These are phyloP conservation scores for Aspergillus kassunensis DNA, from an alignment of 495 filamentous ascomycete genomes.

Conservation along the genomic window DNA sequence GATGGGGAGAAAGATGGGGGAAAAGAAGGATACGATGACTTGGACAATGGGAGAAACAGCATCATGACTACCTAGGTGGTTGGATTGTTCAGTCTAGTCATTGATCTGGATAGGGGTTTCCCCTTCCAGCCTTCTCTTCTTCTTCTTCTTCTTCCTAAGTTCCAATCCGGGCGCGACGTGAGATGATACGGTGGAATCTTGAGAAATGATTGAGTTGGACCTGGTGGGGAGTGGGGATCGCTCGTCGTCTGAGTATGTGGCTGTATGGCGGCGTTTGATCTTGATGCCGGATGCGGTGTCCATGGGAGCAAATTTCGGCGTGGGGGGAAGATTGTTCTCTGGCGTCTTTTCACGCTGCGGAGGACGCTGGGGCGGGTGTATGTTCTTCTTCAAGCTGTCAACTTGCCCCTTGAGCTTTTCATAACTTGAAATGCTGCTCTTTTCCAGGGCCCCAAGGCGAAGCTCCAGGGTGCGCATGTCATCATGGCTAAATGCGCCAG, in stretches of 20 bases:
- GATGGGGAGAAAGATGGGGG: not conserved
- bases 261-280: not conserved
- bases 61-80: too few relatives aligned
- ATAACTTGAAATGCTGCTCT: not conserved
- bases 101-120: not conserved
- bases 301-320: not conserved
- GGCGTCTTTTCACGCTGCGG: not conserved
- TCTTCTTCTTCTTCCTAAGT: constrained; percentile 16
- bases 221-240: not conserved
- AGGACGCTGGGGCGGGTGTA: not conserved
- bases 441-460: not conserved
- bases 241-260: constrained; percentile 14
- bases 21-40: not conserved
- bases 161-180: not conserved
- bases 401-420: constrained; percentile 5
- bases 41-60: not conserved
- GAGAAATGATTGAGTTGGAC: not conserved
- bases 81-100: too few relatives aligned
- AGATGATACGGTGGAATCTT: not conserved
- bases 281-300: not conserved
- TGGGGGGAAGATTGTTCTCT: not conserved
- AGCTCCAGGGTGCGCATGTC: not conserved
- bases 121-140: not conserved
- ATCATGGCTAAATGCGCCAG: not conserved
- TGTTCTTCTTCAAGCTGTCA: not conserved